These are phyloP conservation scores for Alternaria brassicicola DNA, from an alignment of 2,329 filamentous ascomycete species.

Conservation along the genomic window DNA sequence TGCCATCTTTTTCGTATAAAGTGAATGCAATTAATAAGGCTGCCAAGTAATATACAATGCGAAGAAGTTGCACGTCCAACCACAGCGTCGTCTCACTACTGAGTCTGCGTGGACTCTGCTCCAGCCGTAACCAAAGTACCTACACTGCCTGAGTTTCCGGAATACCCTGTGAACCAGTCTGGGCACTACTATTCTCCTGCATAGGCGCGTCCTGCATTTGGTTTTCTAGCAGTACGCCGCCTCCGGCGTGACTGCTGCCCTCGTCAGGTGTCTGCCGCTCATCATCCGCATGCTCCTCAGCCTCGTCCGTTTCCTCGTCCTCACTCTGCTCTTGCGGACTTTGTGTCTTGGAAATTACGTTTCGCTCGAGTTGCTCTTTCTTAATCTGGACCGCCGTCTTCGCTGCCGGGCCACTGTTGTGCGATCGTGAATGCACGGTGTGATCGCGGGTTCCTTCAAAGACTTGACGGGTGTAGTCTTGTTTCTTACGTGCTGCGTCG, in stretches of 20 bases:
- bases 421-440: slow-evolving; percentile 29
- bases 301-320: slow-evolving; percentile 34
- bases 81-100: neutral
- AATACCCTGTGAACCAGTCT: neutral
- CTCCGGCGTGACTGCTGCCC: neutral
- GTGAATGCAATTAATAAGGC: neutral
- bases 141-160: slow-evolving; percentile 7
- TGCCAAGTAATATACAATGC: neutral
- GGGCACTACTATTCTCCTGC: neutral
- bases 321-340: slow-evolving; percentile 21
- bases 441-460: slow-evolving; percentile 40
- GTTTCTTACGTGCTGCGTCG: slow-evolving; percentile 38
- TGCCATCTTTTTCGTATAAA: neutral
- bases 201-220: neutral
- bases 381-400: slow-evolving; percentile 27
- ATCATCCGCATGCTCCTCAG: slow-evolving; percentile 29
- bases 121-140: neutral
- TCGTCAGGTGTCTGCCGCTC: slow-evolving; percentile 26
- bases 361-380: slow-evolving; percentile 27
- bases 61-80: neutral
- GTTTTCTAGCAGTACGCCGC: neutral
- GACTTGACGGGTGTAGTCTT: slow-evolving; percentile 42
- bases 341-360: slow-evolving; percentile 18
- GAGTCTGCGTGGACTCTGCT: neutral
- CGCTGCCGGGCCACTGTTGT: slow-evolving; percentile 14